phyloP scores from a whole-genome alignment of 495 filamentous ascomycete species.

The Aspergillus steynii region DNA sequence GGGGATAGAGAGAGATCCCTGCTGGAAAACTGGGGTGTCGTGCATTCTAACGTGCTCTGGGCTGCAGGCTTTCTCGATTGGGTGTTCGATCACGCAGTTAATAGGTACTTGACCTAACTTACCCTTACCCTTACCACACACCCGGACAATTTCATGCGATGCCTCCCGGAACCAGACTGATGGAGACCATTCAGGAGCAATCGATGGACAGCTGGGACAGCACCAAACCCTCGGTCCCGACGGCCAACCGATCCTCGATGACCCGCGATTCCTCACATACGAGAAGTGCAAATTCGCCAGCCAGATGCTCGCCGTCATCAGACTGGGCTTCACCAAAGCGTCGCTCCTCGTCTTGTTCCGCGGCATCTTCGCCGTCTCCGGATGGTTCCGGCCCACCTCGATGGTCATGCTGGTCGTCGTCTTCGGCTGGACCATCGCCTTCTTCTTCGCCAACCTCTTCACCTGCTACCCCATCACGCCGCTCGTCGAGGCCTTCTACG shows the following conservation, averaged over 20 bases:
- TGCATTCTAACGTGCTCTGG: background rate
- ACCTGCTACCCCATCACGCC: conserved; percentile 4
- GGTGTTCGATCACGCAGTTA: background rate
- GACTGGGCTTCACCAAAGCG: conserved; percentile 3
- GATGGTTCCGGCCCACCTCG: background rate
- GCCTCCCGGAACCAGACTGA: background rate
- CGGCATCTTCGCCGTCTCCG: background rate
- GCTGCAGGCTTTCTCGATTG: background rate
- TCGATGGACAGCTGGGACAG: background rate
- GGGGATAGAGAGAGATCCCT: background rate
- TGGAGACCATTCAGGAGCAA: background rate
- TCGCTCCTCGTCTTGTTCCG: background rate
- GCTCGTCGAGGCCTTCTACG: conserved; percentile 3
- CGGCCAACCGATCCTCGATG: background rate
- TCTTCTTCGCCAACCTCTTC: conserved; percentile 2
- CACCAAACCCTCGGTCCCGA: background rate
- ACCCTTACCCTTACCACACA: background rate
- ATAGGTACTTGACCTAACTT: background rate
- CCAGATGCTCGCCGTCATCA: background rate
- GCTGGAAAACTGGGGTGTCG: conserved; percentile 20
- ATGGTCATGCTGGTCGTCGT: background rate
- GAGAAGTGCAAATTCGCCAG: conserved; percentile 3
- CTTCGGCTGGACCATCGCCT: background rate
- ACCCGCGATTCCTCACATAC: background rate
- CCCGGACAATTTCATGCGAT: too few relatives aligned